Conservation (phyloP, 805 yeast species). For the Wickerhamomyces ciferrii region DNA sequence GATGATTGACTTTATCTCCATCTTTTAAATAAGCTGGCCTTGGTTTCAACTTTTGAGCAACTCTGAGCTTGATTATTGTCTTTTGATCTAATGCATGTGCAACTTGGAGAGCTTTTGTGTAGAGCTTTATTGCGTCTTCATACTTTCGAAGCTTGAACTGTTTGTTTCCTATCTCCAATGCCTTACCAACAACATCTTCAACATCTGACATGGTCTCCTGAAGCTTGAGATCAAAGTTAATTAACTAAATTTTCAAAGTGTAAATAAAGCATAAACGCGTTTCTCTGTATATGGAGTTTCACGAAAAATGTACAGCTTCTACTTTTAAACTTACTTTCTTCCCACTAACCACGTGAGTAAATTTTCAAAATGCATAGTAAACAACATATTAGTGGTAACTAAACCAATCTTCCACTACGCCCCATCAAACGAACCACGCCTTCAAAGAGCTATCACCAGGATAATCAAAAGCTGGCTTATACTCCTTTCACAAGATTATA, state of each 20-base stretch:
- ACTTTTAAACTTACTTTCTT: neutral
- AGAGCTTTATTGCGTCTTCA: constrained; percentile 1
- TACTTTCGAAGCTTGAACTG: constrained; percentile 3
- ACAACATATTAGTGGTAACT: no score
- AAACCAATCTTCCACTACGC: no score
- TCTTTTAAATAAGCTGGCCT: constrained; percentile 10
- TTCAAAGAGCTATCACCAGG: no score
- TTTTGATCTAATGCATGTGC: constrained; percentile 13
- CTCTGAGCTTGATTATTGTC: constrained; percentile 5
- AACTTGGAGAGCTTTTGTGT: neutral
- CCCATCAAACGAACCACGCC: no score
- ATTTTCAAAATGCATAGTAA: no score
- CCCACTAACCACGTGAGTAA: neutral
- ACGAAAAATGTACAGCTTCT: neutral
- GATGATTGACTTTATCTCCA: constrained; percentile 12
- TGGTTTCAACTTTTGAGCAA: constrained; percentile 7
- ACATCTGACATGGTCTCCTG: neutral
- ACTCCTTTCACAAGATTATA: no score
- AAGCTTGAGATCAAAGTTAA: neutral
- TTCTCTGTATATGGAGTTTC: neutral
- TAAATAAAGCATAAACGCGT: neutral
- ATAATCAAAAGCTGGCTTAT: no score
- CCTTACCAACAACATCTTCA: constrained; percentile 2
- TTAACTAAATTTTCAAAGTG: no score
- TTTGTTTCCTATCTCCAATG: constrained; percentile 1